Percentiles rank a stretch among this genome's conserved stretches.
phyloP scores from a whole-genome alignment of 2,329 filamentous ascomycete genomes.

The Aspergillus nomiae region DNA sequence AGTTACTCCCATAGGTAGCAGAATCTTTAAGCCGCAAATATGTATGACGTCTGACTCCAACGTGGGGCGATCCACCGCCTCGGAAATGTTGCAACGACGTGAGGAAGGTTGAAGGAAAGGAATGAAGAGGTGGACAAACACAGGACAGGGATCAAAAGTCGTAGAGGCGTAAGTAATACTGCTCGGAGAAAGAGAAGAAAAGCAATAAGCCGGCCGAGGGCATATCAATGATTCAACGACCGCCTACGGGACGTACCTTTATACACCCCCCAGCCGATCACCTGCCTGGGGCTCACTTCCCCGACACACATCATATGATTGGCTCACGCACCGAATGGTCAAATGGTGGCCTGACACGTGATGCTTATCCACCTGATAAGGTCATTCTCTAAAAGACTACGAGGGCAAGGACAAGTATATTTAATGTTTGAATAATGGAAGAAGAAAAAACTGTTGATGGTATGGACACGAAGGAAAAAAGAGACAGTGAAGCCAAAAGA shows the following conservation, averaged over 20 bases:
- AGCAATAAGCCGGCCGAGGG: not conserved
- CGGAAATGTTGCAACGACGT: not conserved
- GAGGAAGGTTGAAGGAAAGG: not conserved
- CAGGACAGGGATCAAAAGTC: not conserved
- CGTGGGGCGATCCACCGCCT: constrained; percentile 17
- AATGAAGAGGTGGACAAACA: not conserved
- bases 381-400: not conserved
- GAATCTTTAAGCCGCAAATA: constrained; percentile 5
- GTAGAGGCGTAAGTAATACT: not conserved
- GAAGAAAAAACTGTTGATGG: not conserved
- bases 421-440: not conserved
- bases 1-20: not conserved
- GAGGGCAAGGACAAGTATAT: not conserved
- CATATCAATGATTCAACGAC: not conserved
- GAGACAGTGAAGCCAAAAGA: not conserved
- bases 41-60: constrained; percentile 26
- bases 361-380: not conserved
- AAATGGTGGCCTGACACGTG: constrained; percentile 12
- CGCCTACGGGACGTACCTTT: not conserved
- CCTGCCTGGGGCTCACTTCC: constrained; percentile 3
- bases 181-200: not conserved
- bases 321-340: constrained; percentile 2
- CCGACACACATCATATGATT: constrained; percentile 14
- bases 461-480: not conserved
- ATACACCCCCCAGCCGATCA: constrained; percentile 8